Evolutionary conservation across 345 rosid species (phyloP).

Genomic region (Acer campestre): DNA sequence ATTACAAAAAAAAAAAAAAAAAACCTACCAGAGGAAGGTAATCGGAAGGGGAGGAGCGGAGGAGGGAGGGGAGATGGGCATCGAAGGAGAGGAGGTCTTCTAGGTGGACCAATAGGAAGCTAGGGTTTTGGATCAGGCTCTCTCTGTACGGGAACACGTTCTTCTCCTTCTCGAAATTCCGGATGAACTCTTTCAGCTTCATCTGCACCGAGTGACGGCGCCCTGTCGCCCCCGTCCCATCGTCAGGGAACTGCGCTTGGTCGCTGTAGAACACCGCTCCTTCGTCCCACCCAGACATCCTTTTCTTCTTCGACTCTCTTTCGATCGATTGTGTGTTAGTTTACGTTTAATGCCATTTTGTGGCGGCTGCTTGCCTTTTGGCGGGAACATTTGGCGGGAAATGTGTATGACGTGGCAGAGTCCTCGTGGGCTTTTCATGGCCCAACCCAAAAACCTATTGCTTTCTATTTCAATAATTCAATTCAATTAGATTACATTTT

Average conservation of each 20-base stretch:
- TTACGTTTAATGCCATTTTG: too few relatives aligned
- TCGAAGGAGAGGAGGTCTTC: slow-evolving; percentile 86
- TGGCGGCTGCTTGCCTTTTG: slow-evolving; percentile 9
- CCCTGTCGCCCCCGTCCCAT: slow-evolving; percentile 43
- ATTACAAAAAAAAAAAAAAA: not conserved
- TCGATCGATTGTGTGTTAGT: too few relatives aligned
- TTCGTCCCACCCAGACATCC: slow-evolving; percentile 94
- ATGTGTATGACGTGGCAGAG: not conserved
- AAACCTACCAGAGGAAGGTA: slow-evolving; percentile 67
- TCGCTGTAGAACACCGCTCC: slow-evolving; percentile 92
- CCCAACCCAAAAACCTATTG: not conserved
- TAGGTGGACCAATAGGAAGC: slow-evolving; percentile 61
- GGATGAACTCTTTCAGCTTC: slow-evolving; percentile 86
- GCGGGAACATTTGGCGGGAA: slow-evolving; percentile 43
- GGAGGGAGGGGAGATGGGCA: slow-evolving; percentile 72
- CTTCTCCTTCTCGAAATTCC: slow-evolving; percentile 73
- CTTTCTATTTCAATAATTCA: too few relatives aligned
- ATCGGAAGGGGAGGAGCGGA: slow-evolving; percentile 83
- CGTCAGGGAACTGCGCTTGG: slow-evolving; percentile 85
- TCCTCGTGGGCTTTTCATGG: slow-evolving; percentile 3
- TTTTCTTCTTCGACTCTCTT: too few relatives aligned
- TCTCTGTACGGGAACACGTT: slow-evolving; percentile 83
- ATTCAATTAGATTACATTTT: too few relatives aligned
- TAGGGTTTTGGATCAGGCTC: slow-evolving; percentile 78
- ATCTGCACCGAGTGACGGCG: slow-evolving; percentile 75